Evolutionary conservation across 805 yeast genomes (phyloP), one percentile per base, ranked within the genome.

Genomic region (Myxozyma neotropica): DNA sequence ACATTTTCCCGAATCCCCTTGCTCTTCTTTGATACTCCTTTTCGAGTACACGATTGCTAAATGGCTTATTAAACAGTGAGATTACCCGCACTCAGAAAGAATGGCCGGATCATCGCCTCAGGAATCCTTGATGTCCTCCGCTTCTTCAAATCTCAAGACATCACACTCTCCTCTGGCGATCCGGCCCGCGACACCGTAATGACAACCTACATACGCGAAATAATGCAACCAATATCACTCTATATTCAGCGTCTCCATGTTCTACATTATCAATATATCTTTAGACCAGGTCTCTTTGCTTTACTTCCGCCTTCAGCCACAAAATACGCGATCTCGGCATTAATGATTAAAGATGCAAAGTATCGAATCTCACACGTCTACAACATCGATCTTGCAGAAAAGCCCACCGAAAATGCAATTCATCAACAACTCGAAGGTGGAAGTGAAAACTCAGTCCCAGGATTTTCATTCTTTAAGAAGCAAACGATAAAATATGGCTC

Each of bases 161-260:
- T 33, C 33, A 47, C 47, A 52, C 42, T 63, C 4, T 31, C 56
- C 3, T 31, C 56, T 10, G 24, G 31, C 35, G 53, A 53, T 6
- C 36, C 50, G 21, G 69, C 67, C n/a, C 54, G 26, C 33, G 54
- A 51, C 42, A 57, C 57, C 12, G 55, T 61, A 8, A 42, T 66
- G 12, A 26, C 50, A 17, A 46, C 63, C 19, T 66, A 61, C 45
- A 35, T 63, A 29, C 26, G 44, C n/a, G 47, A 57, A 6, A 50
- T 53, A 15, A 44, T 66, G 35, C 39, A 47, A 15, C 51, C 63
- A 2, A 46, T 66, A n/a, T 58, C 69, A 8, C 51, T 54, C 13
- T 66, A 66, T 53, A 64, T 64, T 24, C 58, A 61, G 49, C 59
- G 68, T 27, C 36, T 66, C 10, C 69, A 66, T 51, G 23, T 53